Evolutionary conservation across 2,329 filamentous ascomycete species (phyloP).

Genomic region (Phaeosphaeria sp.): DNA sequence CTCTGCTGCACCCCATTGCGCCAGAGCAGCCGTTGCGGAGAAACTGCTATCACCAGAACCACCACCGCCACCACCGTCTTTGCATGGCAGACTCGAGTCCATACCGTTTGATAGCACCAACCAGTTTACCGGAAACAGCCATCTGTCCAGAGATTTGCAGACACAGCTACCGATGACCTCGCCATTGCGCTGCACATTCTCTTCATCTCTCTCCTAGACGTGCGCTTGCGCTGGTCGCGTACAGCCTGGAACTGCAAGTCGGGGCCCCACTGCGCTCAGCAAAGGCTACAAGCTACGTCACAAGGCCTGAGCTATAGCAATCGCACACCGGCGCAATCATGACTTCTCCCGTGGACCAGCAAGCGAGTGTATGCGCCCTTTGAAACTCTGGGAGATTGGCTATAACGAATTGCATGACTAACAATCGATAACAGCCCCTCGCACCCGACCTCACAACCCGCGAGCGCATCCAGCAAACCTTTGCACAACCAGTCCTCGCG

Average conservation of each 20-base stretch:
- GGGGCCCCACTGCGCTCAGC: not conserved
- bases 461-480: constrained; percentile 35
- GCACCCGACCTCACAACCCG: constrained; percentile 25
- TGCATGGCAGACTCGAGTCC: constrained; percentile 36
- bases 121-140: constrained; percentile 14
- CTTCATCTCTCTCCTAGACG: constrained; percentile 32
- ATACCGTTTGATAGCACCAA: constrained; percentile 19
- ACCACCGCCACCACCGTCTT: too few species aligned
- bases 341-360: constrained; percentile 23
- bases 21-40: not conserved
- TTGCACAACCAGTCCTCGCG: constrained; percentile 85
- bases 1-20: constrained; percentile 20
- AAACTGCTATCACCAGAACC: not conserved
- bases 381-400: not conserved
- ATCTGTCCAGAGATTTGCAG: constrained; percentile 11
- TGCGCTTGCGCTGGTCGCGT: constrained; percentile 19
- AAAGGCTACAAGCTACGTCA: constrained; percentile 17
- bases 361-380: constrained; percentile 30
- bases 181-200: constrained; percentile 23
- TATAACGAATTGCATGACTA: not conserved
- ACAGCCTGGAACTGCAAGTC: constrained; percentile 3
- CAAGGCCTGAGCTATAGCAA: not conserved
- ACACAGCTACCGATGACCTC: constrained; percentile 40
- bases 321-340: constrained; percentile 26
- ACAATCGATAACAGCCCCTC: constrained; percentile 16